A percentile compares a stretch with the other conserved stretches of the same genome.
These are phyloP conservation scores for Boletus rubescentipes DNA, from an alignment of 768 basidiomycete species.

Conservation along the genomic window DNA sequence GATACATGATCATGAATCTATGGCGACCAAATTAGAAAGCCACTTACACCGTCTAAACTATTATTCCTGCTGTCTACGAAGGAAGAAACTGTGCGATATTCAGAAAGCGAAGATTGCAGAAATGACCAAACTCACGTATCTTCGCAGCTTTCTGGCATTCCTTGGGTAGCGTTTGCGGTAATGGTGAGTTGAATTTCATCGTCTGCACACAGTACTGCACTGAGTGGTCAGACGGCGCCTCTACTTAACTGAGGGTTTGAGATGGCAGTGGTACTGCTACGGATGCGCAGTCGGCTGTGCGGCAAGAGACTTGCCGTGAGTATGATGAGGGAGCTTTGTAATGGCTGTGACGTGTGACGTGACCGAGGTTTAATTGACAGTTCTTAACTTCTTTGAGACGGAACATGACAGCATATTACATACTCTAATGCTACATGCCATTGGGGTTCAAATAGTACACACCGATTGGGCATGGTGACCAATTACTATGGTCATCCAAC, in stretches of 20 bases:
- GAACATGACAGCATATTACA: neutral
- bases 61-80: conserved; percentile 82
- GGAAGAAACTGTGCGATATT: conserved; percentile 58
- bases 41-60: conserved; percentile 74
- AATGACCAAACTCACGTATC: conserved; percentile 57
- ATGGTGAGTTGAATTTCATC: conserved; percentile 52
- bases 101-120: neutral
- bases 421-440: conserved; percentile 3
- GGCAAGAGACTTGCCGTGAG: neutral
- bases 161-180: conserved; percentile 62
- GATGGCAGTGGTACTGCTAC: neutral
- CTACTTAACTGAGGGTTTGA: neutral
- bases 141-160: conserved; percentile 88
- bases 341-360: conserved; percentile 24
- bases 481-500: conserved; percentile 42
- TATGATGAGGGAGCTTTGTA: conserved; percentile 14
- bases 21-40: neutral
- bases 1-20: neutral
- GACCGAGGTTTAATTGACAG: neutral
- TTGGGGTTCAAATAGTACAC: conserved; percentile 34
- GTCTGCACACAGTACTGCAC: neutral
- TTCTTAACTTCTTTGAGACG: neutral
- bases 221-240: neutral
- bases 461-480: conserved; percentile 73
- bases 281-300: conserved; percentile 24